Conservation (phyloP, 1,284 basidiomycete genomes). For the Leccinum subrobustum region DNA sequence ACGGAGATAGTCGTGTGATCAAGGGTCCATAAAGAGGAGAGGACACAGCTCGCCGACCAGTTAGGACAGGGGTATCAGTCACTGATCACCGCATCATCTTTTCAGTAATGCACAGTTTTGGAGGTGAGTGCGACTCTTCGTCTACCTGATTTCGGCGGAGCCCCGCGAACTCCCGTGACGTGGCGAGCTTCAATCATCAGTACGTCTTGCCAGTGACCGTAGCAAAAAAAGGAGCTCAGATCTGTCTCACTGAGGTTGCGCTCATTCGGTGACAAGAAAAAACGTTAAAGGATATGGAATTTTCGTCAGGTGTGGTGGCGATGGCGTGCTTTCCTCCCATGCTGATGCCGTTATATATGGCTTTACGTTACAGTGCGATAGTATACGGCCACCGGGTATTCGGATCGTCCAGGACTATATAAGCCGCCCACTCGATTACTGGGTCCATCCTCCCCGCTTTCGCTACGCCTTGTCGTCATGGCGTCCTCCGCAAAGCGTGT, state of each 20-base stretch:
- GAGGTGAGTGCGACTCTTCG: no score
- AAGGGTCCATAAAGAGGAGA: not conserved
- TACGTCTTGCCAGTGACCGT: not conserved
- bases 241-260: not conserved
- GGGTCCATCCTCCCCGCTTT: not conserved
- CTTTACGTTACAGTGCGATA: not conserved
- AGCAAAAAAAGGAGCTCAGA: not conserved
- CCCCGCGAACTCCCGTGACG: not conserved
- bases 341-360: not conserved
- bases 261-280: not conserved
- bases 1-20: not conserved
- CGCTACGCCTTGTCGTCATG: constrained; percentile 31
- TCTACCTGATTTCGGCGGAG: not conserved
- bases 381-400: not conserved
- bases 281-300: not conserved
- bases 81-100: not conserved
- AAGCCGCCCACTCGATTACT: not conserved
- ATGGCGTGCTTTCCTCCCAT: not conserved
- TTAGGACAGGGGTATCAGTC: not conserved
- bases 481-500: constrained; percentile 44
- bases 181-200: not conserved
- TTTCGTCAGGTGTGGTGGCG: not conserved
- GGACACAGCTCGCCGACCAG: not conserved
- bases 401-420: not conserved
- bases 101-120: not conserved